These are phyloP conservation scores for Dichomitus squalens DNA, from an alignment of 1,284 basidiomycete genomes.

Conservation along the genomic window DNA sequence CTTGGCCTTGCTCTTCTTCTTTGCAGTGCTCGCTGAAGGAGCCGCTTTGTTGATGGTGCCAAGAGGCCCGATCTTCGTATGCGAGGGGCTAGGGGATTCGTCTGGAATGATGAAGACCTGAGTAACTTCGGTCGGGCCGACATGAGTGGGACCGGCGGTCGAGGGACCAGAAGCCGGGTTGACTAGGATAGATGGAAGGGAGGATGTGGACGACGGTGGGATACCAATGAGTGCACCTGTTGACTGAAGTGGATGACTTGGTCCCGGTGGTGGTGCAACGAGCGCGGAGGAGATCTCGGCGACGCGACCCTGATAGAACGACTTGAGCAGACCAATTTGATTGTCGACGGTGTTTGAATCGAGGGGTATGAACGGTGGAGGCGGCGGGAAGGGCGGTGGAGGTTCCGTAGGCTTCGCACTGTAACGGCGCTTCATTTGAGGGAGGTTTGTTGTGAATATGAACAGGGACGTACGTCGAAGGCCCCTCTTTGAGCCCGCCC, in stretches of 20 bases:
- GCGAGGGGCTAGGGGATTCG: constrained; percentile 56
- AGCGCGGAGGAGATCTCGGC: constrained; percentile 38
- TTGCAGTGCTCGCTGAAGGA: constrained; percentile 32
- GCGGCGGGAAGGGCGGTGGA: constrained; percentile 84
- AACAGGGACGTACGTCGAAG: constrained; percentile 48
- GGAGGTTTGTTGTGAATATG: neutral
- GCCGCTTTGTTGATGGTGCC: constrained; percentile 60
- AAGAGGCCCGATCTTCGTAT: constrained; percentile 73
- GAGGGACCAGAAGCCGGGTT: neutral
- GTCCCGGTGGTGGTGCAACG: constrained; percentile 14
- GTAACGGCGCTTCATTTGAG: constrained; percentile 8
- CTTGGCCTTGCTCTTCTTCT: constrained; percentile 44
- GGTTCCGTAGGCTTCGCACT: constrained; percentile 74
- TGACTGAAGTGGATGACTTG: neutral
- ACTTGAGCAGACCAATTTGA: constrained; percentile 85
- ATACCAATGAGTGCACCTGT: neutral
- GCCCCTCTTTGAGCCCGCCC: constrained; percentile 38
- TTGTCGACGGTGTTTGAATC: constrained; percentile 63
- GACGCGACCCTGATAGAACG: constrained; percentile 73
- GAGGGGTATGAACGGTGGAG: constrained; percentile 78
- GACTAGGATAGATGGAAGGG: constrained; percentile 3
- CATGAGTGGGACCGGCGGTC: neutral
- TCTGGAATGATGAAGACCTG: constrained; percentile 52
- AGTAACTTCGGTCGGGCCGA: constrained; percentile 20
- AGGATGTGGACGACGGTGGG: neutral